Base-by-base conservation (phyloP, 2,329 filamentous ascomycete species). In the Ceratocystiopsis minuta region DNA sequence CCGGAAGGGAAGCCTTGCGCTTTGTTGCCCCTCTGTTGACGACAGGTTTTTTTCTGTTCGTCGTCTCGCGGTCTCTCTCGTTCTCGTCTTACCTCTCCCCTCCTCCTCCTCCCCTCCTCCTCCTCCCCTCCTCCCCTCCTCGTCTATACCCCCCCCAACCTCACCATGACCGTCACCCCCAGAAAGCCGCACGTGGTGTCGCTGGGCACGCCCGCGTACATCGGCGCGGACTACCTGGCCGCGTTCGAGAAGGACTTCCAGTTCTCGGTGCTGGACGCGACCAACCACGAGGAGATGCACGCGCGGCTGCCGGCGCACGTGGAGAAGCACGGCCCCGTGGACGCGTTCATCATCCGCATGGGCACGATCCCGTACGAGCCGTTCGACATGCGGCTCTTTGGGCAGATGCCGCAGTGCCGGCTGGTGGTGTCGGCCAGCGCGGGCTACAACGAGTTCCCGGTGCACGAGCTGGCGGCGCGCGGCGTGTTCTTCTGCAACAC, bases 401-500 rank as follows among this genome's bases (percentile, higher is more conserved):
- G 54, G 3, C 54, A 70, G 12, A 46, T 55, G 1, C 65, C 66
- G 0, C 42, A 55, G 16, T 66, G 61, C 43, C 58, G 60, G 41
- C 63, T 70, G 42, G 61, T 70, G 31, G 53, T 57, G 4, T 69
- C 66, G 0, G 62, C 61, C 1, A 61, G 60, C 28, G 65, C 65
- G 0, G 66, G 66, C 0, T 68, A 60, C 51, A 63, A 68, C 44
- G 61, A 66, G 47, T 64, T 67, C 34, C 58, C 64, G 37, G 55
- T 67, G 0, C 50, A 59, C 4, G 65, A 60, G 58, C 56, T 66
- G 50, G 61, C 62, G 0, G 35, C 43, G 13, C 48, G 60, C 7
- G 56, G 55, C 6, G 61, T 74, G 20, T 67, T 59, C 54, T 72
- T 75, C 49, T 73, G 67, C 55, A 74, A 71, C 47, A 62, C 63